Evolutionary conservation across 2,329 filamentous ascomycete genomes (phyloP), one percentile per base, ranked within the genome.

Genomic region (Monosporascus cannonballus): DNA sequence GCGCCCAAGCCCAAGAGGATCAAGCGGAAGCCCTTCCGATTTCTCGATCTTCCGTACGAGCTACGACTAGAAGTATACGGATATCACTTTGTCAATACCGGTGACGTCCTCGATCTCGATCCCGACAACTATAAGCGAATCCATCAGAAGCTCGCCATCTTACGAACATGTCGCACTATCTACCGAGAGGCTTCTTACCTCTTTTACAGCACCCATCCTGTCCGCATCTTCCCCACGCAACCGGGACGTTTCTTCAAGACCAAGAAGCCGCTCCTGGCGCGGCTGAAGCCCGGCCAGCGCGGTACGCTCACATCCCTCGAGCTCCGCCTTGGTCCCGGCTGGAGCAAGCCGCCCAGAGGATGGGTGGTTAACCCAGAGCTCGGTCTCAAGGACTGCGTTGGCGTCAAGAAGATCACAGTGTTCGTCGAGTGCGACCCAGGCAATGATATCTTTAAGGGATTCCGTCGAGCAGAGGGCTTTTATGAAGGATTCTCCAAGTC

Each of bases 391-490:
- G 83, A 89, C 49, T 87, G 84, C 65, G 69, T 69, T 52, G 81
- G 76, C 47, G 78, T 87, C 20, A 75, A 78, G 30, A 74, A 73
- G 15, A 66, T 92, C 47, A 81, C 77, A 25, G 78, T 92, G 11
- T 88, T 88, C 62, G 81, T 90, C 24, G 83, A 91, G 67, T 81
- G 80, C 57, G 88, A 92, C 62, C 87, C 88, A 0, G 87, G 83
- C 50, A 79, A 86, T 59, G 76, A 75, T 27, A 72, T 83, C 20
- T 90, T 89, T 61, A 79, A 81, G 51, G 87, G 86, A 0, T 91
- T 87, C 61, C 78, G 86, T 15, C 77, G 79, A 25, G 76, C 77
- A 1, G 78, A 85, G 25, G 81, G 84, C 1, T 90, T 87, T 57
- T 92, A 89, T 63, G 87, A 89, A 54, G 69, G 68, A 5, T 91